Conservation (phyloP, 257 asterid species). For the Haberlea rhodopensis region DNA sequence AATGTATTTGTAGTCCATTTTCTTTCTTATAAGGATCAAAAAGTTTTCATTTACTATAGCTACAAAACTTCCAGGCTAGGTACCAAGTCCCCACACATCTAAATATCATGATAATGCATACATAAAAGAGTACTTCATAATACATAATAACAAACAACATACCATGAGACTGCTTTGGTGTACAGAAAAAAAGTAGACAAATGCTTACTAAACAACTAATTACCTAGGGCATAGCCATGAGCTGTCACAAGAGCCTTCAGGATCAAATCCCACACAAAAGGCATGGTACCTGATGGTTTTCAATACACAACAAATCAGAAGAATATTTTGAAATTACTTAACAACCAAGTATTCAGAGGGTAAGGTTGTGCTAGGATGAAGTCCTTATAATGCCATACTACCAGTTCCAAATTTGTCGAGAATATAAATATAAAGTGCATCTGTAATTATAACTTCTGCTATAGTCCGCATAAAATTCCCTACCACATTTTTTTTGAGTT, state of each 20-base stretch:
- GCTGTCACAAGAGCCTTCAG: conserved; percentile 79
- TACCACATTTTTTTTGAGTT: background rate
- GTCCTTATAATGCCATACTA: background rate
- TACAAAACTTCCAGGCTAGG: background rate
- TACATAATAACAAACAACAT: background rate
- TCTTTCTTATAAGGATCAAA: conserved; percentile 9
- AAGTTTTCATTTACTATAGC: conserved; percentile 1
- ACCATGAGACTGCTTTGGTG: conserved; percentile 7
- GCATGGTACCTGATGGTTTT: conserved; percentile 84
- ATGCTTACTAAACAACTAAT: conserved; percentile 22
- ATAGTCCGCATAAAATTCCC: background rate
- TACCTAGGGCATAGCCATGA: conserved; percentile 99
- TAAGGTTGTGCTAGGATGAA: conserved; percentile 16
- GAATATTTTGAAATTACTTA: conserved; percentile 11
- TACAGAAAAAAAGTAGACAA: conserved; percentile 6
- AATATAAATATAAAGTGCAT: background rate
- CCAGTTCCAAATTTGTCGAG: background rate
- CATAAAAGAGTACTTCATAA: background rate
- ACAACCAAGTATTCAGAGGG: conserved; percentile 14
- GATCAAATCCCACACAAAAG: conserved; percentile 92
- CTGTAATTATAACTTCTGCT: conserved; percentile 7
- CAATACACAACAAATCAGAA: conserved; percentile 30
- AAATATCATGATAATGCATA: conserved; percentile 14
- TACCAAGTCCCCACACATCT: conserved; percentile 1
- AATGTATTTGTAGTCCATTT: conserved; percentile 1